phyloP scores from a whole-genome alignment of 75 land plant genomes.

The Picea sitchensis region DNA sequence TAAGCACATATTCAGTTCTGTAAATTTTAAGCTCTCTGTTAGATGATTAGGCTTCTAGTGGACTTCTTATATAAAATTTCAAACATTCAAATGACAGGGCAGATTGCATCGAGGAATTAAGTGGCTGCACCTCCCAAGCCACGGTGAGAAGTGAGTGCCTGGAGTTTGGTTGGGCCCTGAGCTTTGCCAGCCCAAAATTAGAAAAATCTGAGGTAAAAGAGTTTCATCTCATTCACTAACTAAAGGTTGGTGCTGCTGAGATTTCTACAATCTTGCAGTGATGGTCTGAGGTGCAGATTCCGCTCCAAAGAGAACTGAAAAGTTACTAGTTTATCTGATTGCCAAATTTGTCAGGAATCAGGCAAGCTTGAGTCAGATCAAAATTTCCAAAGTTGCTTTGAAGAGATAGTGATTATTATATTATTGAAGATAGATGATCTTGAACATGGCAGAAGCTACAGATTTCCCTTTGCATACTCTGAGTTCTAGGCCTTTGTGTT shows the following conservation, averaged over 20 bases:
- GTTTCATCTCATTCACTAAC: neutral
- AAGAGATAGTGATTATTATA: neutral
- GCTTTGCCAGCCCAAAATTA: too few relatives aligned
- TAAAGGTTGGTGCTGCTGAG: neutral
- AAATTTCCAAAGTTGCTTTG: neutral
- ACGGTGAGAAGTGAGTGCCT: too few relatives aligned
- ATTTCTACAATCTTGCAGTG: neutral
- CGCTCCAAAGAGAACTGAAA: too few relatives aligned
- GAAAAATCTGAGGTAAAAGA: neutral
- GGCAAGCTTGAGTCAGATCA: neutral
- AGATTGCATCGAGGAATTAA: neutral
- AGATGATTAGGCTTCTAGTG: neutral
- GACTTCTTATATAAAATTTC: neutral
- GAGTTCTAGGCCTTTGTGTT: conserved; percentile 13
- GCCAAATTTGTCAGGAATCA: neutral
- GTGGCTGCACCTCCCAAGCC: too few relatives aligned
- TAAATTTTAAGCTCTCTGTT: neutral
- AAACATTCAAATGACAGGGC: neutral
- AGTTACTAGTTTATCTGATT: neutral
- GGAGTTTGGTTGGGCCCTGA: too few relatives aligned
- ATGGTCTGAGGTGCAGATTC: neutral
- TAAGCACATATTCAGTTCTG: neutral
- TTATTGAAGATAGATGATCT: neutral
- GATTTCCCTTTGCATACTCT: conserved; percentile 17
- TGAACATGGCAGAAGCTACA: conserved; percentile 22